Conservation (phyloP, 805 yeast genomes). For the Komagataella phaffii region DNA sequence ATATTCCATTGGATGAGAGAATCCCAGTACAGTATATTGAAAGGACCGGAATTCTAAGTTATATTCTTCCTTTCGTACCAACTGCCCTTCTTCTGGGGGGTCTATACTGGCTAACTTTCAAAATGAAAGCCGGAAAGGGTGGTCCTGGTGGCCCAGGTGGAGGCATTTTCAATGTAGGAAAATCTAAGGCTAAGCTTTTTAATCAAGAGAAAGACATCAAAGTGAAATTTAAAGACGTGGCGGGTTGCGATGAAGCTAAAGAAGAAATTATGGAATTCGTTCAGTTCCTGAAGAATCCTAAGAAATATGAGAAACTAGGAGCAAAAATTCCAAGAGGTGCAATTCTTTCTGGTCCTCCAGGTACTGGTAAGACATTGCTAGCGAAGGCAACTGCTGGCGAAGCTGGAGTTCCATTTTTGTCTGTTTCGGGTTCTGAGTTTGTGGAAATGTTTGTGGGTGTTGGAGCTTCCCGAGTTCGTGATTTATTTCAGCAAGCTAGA, state of each 20-base stretch:
- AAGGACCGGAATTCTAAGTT: conserved; percentile 48
- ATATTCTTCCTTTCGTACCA: conserved; percentile 63
- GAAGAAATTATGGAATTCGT: conserved; percentile 95
- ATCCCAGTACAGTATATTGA: conserved; percentile 69
- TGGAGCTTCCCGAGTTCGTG: conserved; percentile 92
- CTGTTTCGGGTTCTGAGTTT: conserved; percentile 89
- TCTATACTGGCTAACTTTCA: conserved; percentile 47
- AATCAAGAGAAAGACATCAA: conserved; percentile 77
- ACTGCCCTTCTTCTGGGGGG: conserved; percentile 75
- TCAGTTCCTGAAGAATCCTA: conserved; percentile 73
- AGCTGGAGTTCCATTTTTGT: conserved; percentile 85
- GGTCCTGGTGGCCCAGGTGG: conserved; percentile 32
- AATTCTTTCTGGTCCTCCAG: conserved; percentile 88
- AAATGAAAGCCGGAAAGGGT: conserved; percentile 40
- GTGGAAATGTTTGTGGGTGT: conserved; percentile 98
- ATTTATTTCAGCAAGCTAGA: conserved; percentile 79
- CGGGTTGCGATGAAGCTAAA: conserved; percentile 91
- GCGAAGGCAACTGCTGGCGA: conserved; percentile 97
- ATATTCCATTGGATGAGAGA: conserved; percentile 55
- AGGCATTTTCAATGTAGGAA: conserved; percentile 67
- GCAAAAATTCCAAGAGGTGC: conserved; percentile 96
- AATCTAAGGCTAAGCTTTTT: conserved; percentile 67
- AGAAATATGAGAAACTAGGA: conserved; percentile 74
- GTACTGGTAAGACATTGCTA: conserved; percentile 88
- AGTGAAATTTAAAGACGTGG: conserved; percentile 77